Base-by-base conservation (phyloP, 1,284 basidiomycete genomes). In the Ustilago vetiveriae region DNA sequence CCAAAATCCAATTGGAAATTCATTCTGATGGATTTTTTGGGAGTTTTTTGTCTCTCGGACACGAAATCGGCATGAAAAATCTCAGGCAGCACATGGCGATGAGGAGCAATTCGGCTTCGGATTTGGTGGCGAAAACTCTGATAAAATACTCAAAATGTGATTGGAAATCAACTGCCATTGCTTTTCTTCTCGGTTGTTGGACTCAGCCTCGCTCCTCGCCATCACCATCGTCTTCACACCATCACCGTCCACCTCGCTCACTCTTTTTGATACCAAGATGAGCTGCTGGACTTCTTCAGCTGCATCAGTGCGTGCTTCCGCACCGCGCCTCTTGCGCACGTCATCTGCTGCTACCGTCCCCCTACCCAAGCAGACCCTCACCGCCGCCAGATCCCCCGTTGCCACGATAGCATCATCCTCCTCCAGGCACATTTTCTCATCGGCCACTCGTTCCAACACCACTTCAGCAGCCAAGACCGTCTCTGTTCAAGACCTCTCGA, bases 401-500 rank as follows among this genome's bases (percentile, higher is more conserved):
- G 36, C 41, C 42, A 21, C 42, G 16, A 1, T 24, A 29, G 16
- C 22, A 16, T 27, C 37, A 5, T 21, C 43, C 6, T 35, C 41
- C 10, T 40, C 54, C 1, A 40, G 47, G 30, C 21, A 8, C 23
- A 33, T 66, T 21, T 59, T 43, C 16, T 38, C 59, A 13, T 53
- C 60, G 7, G 41, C 56, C 6, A 8, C 36, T 9, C 44, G 41
- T 10, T n/a, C 26, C 38, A 40, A 47, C 23, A 38, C 49, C 10
- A 3, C 42, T 4, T 11, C n/a, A 2, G 27, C 53, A 11, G n/a
- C 22, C 23, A 47, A 37, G 10, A 21, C 57, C 2, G 42, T 66
- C 26, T 62, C 62, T 4, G 68, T 62, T 1, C 68, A 67, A 30
- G 72, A 71, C 30, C 33, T 69, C 6, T 59, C 63, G 4, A 63